These are phyloP conservation scores for Botryotinia narcissicola DNA, from an alignment of 2,329 filamentous ascomycete species.

Conservation along the genomic window DNA sequence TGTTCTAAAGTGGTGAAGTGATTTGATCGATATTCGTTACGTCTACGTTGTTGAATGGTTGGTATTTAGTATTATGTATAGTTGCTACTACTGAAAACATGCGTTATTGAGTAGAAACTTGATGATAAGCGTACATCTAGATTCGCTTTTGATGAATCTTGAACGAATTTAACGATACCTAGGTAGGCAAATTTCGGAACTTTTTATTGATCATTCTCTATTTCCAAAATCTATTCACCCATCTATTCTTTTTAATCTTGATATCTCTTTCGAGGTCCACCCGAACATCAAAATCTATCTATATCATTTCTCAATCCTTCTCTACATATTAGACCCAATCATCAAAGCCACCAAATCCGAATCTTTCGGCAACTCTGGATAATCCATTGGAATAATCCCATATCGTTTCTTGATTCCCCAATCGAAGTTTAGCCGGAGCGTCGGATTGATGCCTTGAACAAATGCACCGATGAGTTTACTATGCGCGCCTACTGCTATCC, in stretches of 20 bases:
- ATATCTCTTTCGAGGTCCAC: background rate
- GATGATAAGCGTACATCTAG: background rate
- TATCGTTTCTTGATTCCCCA: slow-evolving; percentile 32
- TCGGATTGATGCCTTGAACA: slow-evolving; percentile 46
- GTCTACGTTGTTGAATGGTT: background rate
- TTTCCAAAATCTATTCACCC: background rate
- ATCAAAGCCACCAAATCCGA: slow-evolving; percentile 43
- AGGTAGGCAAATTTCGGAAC: background rate
- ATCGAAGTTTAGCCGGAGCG: slow-evolving; percentile 38
- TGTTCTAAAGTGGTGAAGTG: background rate
- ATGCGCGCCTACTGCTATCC: slow-evolving; percentile 46
- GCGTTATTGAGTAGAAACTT: accelerated
- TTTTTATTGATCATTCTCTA: background rate
- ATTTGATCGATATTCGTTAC: background rate
- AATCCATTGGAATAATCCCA: slow-evolving; percentile 35
- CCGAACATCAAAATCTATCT: background rate
- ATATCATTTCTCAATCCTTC: background rate
- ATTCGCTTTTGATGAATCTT: too few relatives aligned
- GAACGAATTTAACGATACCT: background rate
- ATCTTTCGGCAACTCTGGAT: slow-evolving; percentile 36
- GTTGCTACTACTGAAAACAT: background rate
- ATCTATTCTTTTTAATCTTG: background rate
- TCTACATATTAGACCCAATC: slow-evolving; percentile 43
- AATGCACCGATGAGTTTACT: slow-evolving; percentile 42
- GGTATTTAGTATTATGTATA: background rate